Base-by-base conservation (phyloP, 352 stramenopile species). In the Pythium periplocum region DNA sequence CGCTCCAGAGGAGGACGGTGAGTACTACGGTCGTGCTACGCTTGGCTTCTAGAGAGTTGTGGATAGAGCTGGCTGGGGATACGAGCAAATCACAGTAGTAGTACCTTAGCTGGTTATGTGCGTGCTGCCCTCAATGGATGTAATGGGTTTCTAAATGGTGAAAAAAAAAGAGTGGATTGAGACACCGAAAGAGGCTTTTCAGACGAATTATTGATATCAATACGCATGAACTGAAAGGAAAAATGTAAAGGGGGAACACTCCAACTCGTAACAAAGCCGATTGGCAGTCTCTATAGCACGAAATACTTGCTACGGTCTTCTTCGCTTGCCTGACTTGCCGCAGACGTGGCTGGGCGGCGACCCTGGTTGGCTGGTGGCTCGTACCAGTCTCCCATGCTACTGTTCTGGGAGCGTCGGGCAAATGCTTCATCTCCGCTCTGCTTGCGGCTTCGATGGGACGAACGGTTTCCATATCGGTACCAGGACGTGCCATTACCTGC, bases 271-370 rank as follows among this genome's bases (percentile, higher is more conserved):
- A 26, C 17, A 26, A 26, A 26, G 17, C 17, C 17, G 17, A 26
- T 26, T 26, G 17, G 17, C 17, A 0, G 17, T 6, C 32, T 57
- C 77, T 91, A 91, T 42, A 91, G 66, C 57, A 91, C 81, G 54
- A 91, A 91, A 68, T 91, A 91, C 62, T 89, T 91, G 64, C 65
- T 87, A 57, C 79, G 77, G 50, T 87, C 75, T 53, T 90, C 79
- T 61, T 91, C 78, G 51, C 67, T 78, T 17, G 69, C 66, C 43
- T 87, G 70, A 50, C 67, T 84, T 32, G 68, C 68, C 46, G 42
- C 69, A 26, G 74, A 83, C 37, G 67, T 59, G 39, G 61, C 64
- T 37, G 66, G 68, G 49, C 61, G 60, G 6, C 73, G 71, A 31
- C 64, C 62, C 37, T 26, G 17, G 34, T 64, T 58, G 38, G 41